These are phyloP conservation scores for Zychaea mexicana DNA, from an alignment of 371 early-diverging fungal species.

Conservation along the genomic window DNA sequence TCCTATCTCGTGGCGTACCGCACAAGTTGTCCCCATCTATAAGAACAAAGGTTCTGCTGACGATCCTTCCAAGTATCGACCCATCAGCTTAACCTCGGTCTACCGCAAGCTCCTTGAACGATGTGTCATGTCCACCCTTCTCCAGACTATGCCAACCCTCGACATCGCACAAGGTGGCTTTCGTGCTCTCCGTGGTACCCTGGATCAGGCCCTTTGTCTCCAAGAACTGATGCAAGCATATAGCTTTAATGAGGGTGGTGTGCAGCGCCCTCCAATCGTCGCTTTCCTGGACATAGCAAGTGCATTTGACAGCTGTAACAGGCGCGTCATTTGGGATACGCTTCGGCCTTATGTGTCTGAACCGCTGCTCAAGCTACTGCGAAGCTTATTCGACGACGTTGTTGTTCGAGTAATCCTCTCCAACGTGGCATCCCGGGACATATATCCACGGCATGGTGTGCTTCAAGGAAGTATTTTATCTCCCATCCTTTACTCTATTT, in stretches of 20 bases:
- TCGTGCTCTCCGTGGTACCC: constrained; percentile 11
- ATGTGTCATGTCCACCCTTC: constrained; percentile 3
- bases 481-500: constrained; percentile 27
- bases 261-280: constrained; percentile 5
- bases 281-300: constrained; percentile 29
- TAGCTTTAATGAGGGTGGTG: background rate
- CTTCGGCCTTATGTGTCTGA: background rate
- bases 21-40: constrained; percentile 24
- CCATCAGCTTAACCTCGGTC: constrained; percentile 18
- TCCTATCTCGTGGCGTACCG: constrained; percentile 22
- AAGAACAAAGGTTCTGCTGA: constrained; percentile 18
- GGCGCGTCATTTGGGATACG: constrained; percentile 17
- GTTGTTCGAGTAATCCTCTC: constrained; percentile 9
- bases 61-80: constrained; percentile 19
- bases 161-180: constrained; percentile 30
- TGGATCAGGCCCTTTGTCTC: constrained; percentile 26
- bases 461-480: constrained; percentile 29
- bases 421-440: constrained; percentile 5
- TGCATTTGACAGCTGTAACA: constrained; percentile 19
- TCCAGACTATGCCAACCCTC: background rate
- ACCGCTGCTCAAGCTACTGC: constrained; percentile 6
- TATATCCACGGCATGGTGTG: constrained; percentile 16
- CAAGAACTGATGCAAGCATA: constrained; percentile 14
- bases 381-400: constrained; percentile 19
- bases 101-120: constrained; percentile 17